phyloP scores from a whole-genome alignment of 805 yeast species.

The Yamadazyma akitaensis region DNA sequence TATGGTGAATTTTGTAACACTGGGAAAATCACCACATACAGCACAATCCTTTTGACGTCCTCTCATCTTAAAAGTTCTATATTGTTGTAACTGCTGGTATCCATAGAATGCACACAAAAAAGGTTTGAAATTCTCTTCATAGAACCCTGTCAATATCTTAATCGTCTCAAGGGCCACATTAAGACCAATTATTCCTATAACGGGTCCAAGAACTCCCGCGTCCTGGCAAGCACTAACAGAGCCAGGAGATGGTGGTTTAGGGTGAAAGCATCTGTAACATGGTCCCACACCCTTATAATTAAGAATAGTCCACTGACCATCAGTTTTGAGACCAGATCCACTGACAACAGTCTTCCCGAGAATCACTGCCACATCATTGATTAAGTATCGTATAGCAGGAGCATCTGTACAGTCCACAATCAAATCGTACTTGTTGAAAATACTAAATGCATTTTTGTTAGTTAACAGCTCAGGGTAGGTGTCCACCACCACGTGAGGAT shows the following conservation, averaged over 20 bases:
- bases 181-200: slow-evolving; percentile 88
- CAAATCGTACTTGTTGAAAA: slow-evolving; percentile 64
- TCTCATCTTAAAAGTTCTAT: slow-evolving; percentile 80
- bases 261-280: slow-evolving; percentile 92
- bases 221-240: slow-evolving; percentile 83
- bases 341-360: slow-evolving; percentile 72
- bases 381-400: slow-evolving; percentile 80
- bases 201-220: slow-evolving; percentile 86
- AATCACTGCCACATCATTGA: slow-evolving; percentile 79
- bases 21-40: slow-evolving; percentile 58
- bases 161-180: slow-evolving; percentile 87
- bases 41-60: slow-evolving; percentile 56
- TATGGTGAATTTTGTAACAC: slow-evolving; percentile 47
- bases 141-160: slow-evolving; percentile 61
- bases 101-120: slow-evolving; percentile 68
- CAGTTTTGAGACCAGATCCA: slow-evolving; percentile 88
- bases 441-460: slow-evolving; percentile 56
- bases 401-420: slow-evolving; percentile 94
- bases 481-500: slow-evolving; percentile 61
- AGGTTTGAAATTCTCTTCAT: slow-evolving; percentile 56
- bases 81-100: slow-evolving; percentile 59
- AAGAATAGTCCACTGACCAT: slow-evolving; percentile 82
- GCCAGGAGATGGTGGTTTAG: slow-evolving; percentile 83
- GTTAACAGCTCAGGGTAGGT: slow-evolving; percentile 53
- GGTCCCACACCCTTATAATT: slow-evolving; percentile 71